Evolutionary conservation across 345 rosid genomes (phyloP), one percentile per base, ranked within the genome.

Genomic region (Alliaria petiolata): DNA sequence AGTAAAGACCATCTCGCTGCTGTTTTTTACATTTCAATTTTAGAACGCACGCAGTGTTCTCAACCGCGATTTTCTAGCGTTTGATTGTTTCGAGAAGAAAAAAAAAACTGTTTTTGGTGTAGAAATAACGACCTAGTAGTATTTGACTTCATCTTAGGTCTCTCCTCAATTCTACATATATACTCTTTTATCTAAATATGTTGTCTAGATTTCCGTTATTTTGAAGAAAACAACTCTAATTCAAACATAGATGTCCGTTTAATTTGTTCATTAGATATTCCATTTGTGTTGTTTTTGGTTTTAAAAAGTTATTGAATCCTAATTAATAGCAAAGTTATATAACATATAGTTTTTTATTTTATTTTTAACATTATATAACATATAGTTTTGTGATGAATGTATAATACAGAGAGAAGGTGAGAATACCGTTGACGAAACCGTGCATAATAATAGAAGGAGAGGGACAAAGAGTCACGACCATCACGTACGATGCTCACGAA

Each of bases 391-490:
- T 65, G 51, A 36, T 63, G 58, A 45, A 56, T 58, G 34, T 56
- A 26, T 46, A 36, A 49, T 66, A 31, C 76, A 84, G 91, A 22
- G 91, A 82, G 50, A 53, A 76, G 61, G 78, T 86, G 69, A 42
- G 0, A 8, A 84, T 86, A 65, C 79, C 83, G 5, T 3, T 0
- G 8, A 50, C 51, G 4, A 83, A 81, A 60, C 79, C 83, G 0
- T 86, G 88, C 59, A 71, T 84, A 22, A 60, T 64, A 62, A 72
- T 86, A 15, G 75, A 78, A 69, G 84, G 86, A 13, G 53, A 62
- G 43, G 78, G 63, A 52, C 76, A 68, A 14, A 14, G 28, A 8
- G 22, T n/a, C 7, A 80, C 86, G 60, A 76, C 33, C 49, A 78
- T 84, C 14, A 36, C 71, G 25, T 79, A 54, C 16, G 16, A 76